Conservation (phyloP, 805 yeast species). For the Candida succiphila region DNA sequence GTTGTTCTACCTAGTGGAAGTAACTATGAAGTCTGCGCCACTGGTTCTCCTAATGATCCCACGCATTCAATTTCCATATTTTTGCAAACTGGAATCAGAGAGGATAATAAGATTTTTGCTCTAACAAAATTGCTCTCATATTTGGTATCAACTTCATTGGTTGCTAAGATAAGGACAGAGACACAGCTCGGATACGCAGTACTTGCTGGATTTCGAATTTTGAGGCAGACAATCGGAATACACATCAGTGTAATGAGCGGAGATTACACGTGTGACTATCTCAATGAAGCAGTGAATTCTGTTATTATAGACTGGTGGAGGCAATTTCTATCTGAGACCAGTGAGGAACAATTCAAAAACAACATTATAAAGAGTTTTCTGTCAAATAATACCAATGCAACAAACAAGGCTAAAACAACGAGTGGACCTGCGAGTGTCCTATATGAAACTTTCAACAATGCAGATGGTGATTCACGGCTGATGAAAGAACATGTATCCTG, state of each 20-base stretch:
- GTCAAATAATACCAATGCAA: slow-evolving; percentile 9
- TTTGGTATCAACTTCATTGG: slow-evolving; percentile 32
- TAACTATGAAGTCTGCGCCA: slow-evolving; percentile 22
- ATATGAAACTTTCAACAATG: slow-evolving; percentile 12
- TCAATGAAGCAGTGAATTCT: slow-evolving; percentile 38
- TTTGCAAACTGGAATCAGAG: slow-evolving; percentile 45
- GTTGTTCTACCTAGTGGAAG: slow-evolving; percentile 25
- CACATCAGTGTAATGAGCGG: slow-evolving; percentile 50
- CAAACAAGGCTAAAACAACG: slow-evolving; percentile 5
- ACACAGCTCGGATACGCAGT: slow-evolving; percentile 57
- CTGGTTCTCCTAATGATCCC: slow-evolving; percentile 34
- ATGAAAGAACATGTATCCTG: slow-evolving; percentile 33
- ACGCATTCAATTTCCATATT: slow-evolving; percentile 42
- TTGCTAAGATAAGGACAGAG: slow-evolving; percentile 40
- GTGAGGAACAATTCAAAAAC: slow-evolving; percentile 25
- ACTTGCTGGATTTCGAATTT: slow-evolving; percentile 42
- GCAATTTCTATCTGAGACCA: slow-evolving; percentile 16
- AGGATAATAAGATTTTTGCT: slow-evolving; percentile 22
- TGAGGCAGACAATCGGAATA: slow-evolving; percentile 45
- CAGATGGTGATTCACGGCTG: slow-evolving; percentile 9
- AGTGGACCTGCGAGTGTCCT: slow-evolving; percentile 18
- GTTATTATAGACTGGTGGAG: slow-evolving; percentile 33
- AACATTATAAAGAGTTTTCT: slow-evolving; percentile 29
- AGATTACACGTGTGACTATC: slow-evolving; percentile 25
- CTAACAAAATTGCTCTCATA: slow-evolving; percentile 37